Percentiles rank a stretch among this genome's conserved stretches.
These are phyloP conservation scores for Pleurotus sapidus DNA, from an alignment of 768 basidiomycete genomes.

Conservation along the genomic window DNA sequence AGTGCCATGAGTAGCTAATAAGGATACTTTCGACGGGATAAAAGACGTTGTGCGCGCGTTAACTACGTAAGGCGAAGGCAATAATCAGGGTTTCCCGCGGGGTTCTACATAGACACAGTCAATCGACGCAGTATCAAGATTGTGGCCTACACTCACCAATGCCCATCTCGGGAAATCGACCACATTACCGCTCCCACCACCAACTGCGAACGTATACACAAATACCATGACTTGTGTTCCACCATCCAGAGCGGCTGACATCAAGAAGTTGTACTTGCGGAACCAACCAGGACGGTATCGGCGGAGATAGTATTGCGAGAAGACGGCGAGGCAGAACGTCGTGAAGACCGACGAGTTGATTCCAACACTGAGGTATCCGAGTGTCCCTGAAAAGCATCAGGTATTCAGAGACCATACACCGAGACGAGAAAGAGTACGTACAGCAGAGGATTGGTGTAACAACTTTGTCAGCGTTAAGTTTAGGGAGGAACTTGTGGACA, in stretches of 20 bases:
- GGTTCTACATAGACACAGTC: too few relatives aligned
- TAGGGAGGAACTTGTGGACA: constrained; percentile 44
- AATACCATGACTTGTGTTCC: constrained; percentile 50
- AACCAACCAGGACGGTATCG: constrained; percentile 43
- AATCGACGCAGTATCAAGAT: too few relatives aligned
- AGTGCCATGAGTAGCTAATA: too few relatives aligned
- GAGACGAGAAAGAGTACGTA: constrained; percentile 9
- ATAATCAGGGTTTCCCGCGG: too few relatives aligned
- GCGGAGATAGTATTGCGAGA: constrained; percentile 46
- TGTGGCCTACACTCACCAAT: too few relatives aligned
- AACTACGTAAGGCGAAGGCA: too few relatives aligned
- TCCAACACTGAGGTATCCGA: constrained; percentile 50
- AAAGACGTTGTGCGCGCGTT: too few relatives aligned
- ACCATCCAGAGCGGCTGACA: constrained; percentile 50
- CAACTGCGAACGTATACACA: constrained; percentile 42
- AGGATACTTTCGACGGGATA: too few relatives aligned
- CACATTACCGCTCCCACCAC: constrained; percentile 39
- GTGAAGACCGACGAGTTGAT: constrained; percentile 54
- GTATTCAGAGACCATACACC: background rate
- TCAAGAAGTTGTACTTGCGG: constrained; percentile 50
- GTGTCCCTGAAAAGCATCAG: constrained; percentile 23
- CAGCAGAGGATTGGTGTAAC: constrained; percentile 49
- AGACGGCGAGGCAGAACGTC: constrained; percentile 40
- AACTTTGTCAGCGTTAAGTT: constrained; percentile 42
- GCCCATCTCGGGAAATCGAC: constrained; percentile 34